Conservation (phyloP, 2,329 filamentous ascomycete genomes). For the Aspergillus pseudotamarii region DNA sequence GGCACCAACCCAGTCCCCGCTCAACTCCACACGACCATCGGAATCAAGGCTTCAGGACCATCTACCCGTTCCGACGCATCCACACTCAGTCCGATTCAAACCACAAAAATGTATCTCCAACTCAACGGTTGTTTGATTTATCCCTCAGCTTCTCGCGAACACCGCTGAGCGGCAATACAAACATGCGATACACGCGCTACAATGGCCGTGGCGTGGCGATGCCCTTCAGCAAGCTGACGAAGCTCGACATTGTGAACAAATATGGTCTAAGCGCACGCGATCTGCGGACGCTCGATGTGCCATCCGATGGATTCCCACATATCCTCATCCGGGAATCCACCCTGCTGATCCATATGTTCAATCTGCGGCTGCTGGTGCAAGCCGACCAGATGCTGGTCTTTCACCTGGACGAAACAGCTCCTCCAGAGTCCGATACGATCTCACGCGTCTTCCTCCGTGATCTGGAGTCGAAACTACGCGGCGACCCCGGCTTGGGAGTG, state of each 20-base stretch:
- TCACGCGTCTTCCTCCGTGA: slow-evolving; percentile 30
- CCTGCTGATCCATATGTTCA: slow-evolving; percentile 40
- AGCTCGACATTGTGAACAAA: slow-evolving; percentile 21
- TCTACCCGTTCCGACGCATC: background rate
- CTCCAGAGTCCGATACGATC: slow-evolving; percentile 16
- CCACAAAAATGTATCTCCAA: background rate
- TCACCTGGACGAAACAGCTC: slow-evolving; percentile 18
- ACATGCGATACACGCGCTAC: slow-evolving; percentile 11
- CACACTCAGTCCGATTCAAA: background rate
- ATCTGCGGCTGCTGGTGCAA: slow-evolving; percentile 39
- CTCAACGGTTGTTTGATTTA: background rate
- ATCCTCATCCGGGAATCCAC: slow-evolving; percentile 36
- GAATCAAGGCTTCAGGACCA: background rate
- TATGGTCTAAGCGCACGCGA: slow-evolving; percentile 33
- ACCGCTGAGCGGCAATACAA: slow-evolving; percentile 5
- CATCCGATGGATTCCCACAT: slow-evolving; percentile 37
- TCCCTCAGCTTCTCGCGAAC: background rate
- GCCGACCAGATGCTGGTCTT: slow-evolving; percentile 35
- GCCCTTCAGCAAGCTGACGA: slow-evolving; percentile 11
- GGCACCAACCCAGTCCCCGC: background rate
- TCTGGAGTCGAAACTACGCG: slow-evolving; percentile 28
- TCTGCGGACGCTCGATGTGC: slow-evolving; percentile 37
- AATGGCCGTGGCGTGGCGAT: background rate
- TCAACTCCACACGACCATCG: background rate
- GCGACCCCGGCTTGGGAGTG: slow-evolving; percentile 18